phyloP scores from a whole-genome alignment of 257 asterid species.

The Solanum gandarillasii region DNA sequence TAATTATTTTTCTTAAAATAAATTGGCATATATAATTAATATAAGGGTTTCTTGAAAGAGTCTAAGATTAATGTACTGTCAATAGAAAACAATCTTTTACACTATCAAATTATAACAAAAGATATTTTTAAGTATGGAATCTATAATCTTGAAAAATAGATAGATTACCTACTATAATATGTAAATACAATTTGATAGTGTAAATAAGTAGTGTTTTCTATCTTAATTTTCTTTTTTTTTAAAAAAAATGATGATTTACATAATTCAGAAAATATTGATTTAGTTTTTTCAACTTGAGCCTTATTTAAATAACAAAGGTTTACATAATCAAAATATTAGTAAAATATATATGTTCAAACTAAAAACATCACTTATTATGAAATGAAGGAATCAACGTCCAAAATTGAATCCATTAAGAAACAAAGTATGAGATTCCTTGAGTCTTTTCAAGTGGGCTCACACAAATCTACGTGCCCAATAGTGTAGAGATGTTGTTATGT shows the following conservation, averaged over 20 bases:
- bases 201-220: background rate
- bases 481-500: slow-evolving; percentile 28
- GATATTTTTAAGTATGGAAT: background rate
- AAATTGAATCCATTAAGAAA: slow-evolving; percentile 18
- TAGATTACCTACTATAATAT: background rate
- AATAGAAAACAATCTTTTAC: background rate
- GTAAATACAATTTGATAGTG: background rate
- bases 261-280: background rate
- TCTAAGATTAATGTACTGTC: no score
- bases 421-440: slow-evolving; percentile 34
- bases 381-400: fast-evolving
- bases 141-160: background rate
- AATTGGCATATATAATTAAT: background rate
- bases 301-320: background rate
- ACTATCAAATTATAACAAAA: background rate
- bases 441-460: slow-evolving; percentile 56
- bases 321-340: background rate
- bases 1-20: background rate
- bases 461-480: slow-evolving; percentile 67
- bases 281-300: background rate
- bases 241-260: background rate
- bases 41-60: background rate
- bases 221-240: background rate
- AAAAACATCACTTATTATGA: background rate
- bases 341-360: background rate